These are phyloP conservation scores for Dendrobium nobile DNA, from an alignment of 106 monocot species.

Conservation along the genomic window DNA sequence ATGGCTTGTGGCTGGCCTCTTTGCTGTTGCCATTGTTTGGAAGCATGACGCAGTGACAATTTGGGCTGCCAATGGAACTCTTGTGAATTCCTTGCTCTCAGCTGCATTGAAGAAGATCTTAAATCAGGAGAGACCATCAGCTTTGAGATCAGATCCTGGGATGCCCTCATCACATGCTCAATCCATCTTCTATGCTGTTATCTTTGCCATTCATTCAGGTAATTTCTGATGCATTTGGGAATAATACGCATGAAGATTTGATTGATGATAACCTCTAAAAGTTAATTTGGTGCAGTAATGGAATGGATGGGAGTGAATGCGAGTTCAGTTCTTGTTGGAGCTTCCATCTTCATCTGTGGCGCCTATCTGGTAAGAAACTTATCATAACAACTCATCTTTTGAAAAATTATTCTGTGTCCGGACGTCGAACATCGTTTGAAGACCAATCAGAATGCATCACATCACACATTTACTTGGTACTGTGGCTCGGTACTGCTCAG, in stretches of 20 bases:
- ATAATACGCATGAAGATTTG: too few relatives aligned
- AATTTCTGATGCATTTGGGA: slow-evolving; percentile 3
- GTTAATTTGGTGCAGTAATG: not conserved
- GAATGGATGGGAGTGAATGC: not conserved
- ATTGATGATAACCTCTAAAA: too few relatives aligned
- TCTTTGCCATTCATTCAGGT: slow-evolving; percentile 52
- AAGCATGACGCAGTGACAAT: slow-evolving; percentile 74
- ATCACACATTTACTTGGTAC: too few relatives aligned
- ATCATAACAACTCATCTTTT: too few relatives aligned
- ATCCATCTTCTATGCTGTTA: slow-evolving; percentile 57
- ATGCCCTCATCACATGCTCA: slow-evolving; percentile 98
- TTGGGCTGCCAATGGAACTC: slow-evolving; percentile 62
- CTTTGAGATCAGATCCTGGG: slow-evolving; percentile 81
- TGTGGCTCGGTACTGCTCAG: too few relatives aligned
- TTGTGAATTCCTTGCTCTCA: slow-evolving; percentile 57
- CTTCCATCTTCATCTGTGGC: too few relatives aligned
- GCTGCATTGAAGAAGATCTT: slow-evolving; percentile 49
- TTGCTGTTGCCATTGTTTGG: slow-evolving; percentile 54
- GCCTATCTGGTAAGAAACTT: too few relatives aligned
- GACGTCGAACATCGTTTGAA: too few relatives aligned
- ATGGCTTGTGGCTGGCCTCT: slow-evolving; percentile 56
- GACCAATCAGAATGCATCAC: too few relatives aligned
- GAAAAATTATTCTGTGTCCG: too few relatives aligned
- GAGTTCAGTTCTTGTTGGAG: not conserved
- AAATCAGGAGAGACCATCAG: slow-evolving; percentile 73